Percentiles rank a stretch among this genome's conserved stretches.
These are phyloP conservation scores for Primulina tabacum DNA, from an alignment of 257 asterid genomes.

Conservation along the genomic window DNA sequence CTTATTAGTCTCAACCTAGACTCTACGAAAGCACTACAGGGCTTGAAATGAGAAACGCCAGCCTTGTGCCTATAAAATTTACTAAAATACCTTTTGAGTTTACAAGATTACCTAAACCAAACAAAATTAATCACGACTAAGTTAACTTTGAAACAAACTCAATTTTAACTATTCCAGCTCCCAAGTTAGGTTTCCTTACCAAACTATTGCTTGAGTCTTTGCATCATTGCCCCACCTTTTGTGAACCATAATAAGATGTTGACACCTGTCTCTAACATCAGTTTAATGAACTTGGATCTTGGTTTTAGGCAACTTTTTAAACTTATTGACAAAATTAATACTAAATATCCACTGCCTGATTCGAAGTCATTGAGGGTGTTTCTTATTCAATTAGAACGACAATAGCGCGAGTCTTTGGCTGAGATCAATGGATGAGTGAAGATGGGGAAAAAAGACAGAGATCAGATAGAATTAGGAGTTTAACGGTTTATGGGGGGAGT, in stretches of 20 bases:
- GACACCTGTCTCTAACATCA: neutral
- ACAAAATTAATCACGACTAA: too few species aligned
- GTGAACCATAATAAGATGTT: neutral
- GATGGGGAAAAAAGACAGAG: neutral
- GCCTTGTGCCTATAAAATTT: neutral
- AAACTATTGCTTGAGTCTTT: neutral
- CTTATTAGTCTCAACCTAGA: too few species aligned
- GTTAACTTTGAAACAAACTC: neutral
- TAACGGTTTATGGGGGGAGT: neutral
- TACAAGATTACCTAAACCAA: neutral
- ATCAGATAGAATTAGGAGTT: constrained; percentile 4
- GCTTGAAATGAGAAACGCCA: neutral
- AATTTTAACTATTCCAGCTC: neutral
- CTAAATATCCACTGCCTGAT: neutral
- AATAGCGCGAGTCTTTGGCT: neutral
- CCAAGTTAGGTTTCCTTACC: neutral
- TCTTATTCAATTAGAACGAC: neutral
- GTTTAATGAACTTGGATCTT: neutral
- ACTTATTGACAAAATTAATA: constrained; percentile 8
- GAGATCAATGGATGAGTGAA: neutral
- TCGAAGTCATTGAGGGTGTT: neutral
- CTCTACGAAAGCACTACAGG: too few species aligned
- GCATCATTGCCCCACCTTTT: neutral
- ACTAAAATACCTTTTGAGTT: neutral
- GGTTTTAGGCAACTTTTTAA: neutral